Evolutionary conservation across 2,329 filamentous ascomycete genomes (phyloP), one percentile per base, ranked within the genome.

Genomic region (Colletotrichum lini): DNA sequence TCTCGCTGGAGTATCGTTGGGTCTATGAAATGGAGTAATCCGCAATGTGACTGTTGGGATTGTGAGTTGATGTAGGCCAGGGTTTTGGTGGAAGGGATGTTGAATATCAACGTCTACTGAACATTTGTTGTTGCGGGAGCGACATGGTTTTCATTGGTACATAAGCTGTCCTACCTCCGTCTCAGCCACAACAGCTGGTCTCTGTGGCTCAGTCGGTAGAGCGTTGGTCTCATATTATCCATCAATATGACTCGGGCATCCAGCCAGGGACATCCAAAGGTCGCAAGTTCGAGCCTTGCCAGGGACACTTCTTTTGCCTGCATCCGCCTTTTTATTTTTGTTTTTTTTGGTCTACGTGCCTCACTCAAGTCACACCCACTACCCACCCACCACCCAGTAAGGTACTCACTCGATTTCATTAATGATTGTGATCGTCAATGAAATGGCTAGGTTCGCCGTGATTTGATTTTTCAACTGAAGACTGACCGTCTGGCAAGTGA

Each of bases 131-230:
- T 38, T 54, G 18, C 30, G 3, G 0, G 2, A 6, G 4, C 1
- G 1, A 8, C 9, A n/a, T 45, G 9, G 16, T 1, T 9, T 0
- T 8, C 4, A 2, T 8, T 35, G n/a, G 44, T n/a, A 45, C 44
- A 45, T 45, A 13, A 4, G 7, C 3, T 5, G 5, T 2, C 15
- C 1, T 30, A 21, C 7, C 8, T 35, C 1, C 16, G 0, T 0
- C 18, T 6, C 35, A 30, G 50, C 50, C 50, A 58, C 26, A 63
- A 1, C 3, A 45, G 21, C 0, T 0, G 13, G 67, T 67, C 68
- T 70, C 57, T 59, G 64, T 70, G 68, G 68, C 68, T 70, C 68
- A 70, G 68, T 70, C 44, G 68, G 68, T 50, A 70, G 68, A 70
- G 68, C 68, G 68, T 70, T 70, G 68, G 68, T 70, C 68, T 70